phyloP scores from a whole-genome alignment of 176 grass and related monocot genomes.

The Oryza officinalis region DNA sequence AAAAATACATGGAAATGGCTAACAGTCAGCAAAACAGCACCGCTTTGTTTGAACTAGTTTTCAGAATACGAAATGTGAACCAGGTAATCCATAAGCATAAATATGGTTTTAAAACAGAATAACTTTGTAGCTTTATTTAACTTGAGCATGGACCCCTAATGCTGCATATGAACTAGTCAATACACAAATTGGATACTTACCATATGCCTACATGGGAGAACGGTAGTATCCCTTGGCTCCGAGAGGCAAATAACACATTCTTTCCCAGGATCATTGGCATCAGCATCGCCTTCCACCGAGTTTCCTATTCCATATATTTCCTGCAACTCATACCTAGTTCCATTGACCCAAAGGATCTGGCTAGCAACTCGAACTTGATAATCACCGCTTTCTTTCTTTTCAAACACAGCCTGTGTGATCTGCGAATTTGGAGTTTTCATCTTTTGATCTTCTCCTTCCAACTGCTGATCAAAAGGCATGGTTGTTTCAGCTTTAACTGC shows the following conservation, averaged over 20 bases:
- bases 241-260: constrained; percentile 98
- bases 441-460: constrained; percentile 59
- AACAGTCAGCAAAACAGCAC: neutral
- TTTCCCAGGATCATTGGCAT: constrained; percentile 90
- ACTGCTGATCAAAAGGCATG: constrained; percentile 39
- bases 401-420: constrained; percentile 93
- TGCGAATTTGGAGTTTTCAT: constrained; percentile 70
- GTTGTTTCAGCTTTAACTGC: constrained; percentile 92
- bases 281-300: constrained; percentile 76
- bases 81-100: neutral
- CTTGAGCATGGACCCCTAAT: constrained; percentile 3
- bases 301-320: constrained; percentile 99
- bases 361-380: constrained; percentile 80
- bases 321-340: constrained; percentile 82
- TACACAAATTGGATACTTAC: constrained; percentile 45
- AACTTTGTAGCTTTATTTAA: neutral
- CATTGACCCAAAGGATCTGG: constrained; percentile 94
- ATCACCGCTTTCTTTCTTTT: constrained; percentile 80
- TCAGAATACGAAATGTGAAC: neutral
- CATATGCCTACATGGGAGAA: constrained; percentile 98
- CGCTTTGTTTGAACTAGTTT: neutral
- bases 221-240: constrained; percentile 95
- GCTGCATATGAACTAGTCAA: neutral
- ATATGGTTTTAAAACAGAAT: neutral
- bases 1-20: neutral